phyloP scores from a whole-genome alignment of 306 rosid species.

The Acacia melanoxylon region DNA sequence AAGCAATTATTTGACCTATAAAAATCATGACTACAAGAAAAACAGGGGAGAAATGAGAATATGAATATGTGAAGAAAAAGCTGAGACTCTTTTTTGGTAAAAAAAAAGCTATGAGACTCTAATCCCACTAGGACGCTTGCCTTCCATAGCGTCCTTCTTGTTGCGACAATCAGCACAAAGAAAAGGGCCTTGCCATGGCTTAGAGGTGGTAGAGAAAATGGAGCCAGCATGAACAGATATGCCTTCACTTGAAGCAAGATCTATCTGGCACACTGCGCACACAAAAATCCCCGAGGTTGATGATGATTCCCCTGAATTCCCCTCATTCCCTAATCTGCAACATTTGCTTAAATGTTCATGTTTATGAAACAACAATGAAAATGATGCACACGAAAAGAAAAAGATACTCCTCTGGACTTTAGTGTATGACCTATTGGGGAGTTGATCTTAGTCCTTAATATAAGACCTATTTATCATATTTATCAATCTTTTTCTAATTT shows the following conservation, averaged over 20 bases:
- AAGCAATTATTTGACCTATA: slow-evolving; percentile 56
- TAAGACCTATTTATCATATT: too few species aligned
- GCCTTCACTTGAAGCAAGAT: slow-evolving; percentile 86
- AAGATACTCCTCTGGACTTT: too few species aligned
- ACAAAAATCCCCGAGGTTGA: slow-evolving; percentile 73
- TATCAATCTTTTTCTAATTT: too few species aligned
- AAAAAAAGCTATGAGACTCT: slow-evolving; percentile 54
- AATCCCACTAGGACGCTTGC: slow-evolving; percentile 87
- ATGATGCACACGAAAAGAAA: background rate
- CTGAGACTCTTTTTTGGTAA: slow-evolving; percentile 61
- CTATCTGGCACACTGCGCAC: slow-evolving; percentile 90
- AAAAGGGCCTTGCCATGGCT: slow-evolving; percentile 99
- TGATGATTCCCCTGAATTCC: slow-evolving; percentile 49
- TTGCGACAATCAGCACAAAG: slow-evolving; percentile 83
- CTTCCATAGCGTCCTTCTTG: slow-evolving; percentile 99
- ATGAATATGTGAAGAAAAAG: slow-evolving; percentile 16
- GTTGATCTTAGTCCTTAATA: too few species aligned
- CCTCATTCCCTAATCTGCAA: slow-evolving; percentile 81
- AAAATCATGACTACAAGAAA: slow-evolving; percentile 27
- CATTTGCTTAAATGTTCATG: background rate
- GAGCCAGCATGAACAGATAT: slow-evolving; percentile 93
- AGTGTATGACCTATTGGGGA: too few species aligned
- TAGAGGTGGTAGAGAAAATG: slow-evolving; percentile 84
- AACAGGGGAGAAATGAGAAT: slow-evolving; percentile 33
- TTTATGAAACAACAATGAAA: slow-evolving; percentile 1